These are phyloP conservation scores for Tinospora cordifolia DNA, from an alignment of 164 flowering plant species.

Conservation along the genomic window DNA sequence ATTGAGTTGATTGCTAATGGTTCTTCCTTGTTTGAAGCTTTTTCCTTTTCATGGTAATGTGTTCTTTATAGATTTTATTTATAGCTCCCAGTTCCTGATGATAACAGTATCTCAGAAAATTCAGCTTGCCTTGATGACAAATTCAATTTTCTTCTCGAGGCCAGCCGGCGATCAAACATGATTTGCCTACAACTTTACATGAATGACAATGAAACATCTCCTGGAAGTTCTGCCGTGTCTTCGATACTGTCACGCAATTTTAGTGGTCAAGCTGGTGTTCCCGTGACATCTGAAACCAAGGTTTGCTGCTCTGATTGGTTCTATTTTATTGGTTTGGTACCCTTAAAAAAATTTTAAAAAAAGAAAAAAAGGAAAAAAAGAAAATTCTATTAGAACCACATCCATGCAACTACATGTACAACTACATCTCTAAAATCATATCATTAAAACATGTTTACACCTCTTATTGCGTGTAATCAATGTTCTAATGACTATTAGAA, in stretches of 20 bases:
- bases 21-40: neutral
- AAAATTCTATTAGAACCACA: too few relatives aligned
- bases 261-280: constrained; percentile 34
- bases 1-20: neutral
- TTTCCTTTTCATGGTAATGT: neutral
- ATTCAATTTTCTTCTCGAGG: constrained; percentile 68
- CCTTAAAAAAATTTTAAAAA: neutral
- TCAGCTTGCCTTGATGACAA: constrained; percentile 50
- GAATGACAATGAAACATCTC: constrained; percentile 70
- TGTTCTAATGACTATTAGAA: too few relatives aligned
- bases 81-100: constrained; percentile 26
- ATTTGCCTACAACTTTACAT: constrained; percentile 71
- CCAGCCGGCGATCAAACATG: constrained; percentile 80
- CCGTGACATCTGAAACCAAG: constrained; percentile 32
- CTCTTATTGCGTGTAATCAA: too few relatives aligned
- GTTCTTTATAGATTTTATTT: constrained; percentile 5
- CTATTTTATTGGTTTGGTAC: neutral
- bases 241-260: constrained; percentile 59
- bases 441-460: too few relatives aligned
- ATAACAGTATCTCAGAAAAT: constrained; percentile 41
- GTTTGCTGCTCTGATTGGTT: constrained; percentile 24
- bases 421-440: too few relatives aligned
- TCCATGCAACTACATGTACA: too few relatives aligned
- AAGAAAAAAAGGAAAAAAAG: neutral
- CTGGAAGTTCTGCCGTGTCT: constrained; percentile 78